Conservation (phyloP, 176 grass and related monocot genomes). For the Urochloa ruziziensis region DNA sequence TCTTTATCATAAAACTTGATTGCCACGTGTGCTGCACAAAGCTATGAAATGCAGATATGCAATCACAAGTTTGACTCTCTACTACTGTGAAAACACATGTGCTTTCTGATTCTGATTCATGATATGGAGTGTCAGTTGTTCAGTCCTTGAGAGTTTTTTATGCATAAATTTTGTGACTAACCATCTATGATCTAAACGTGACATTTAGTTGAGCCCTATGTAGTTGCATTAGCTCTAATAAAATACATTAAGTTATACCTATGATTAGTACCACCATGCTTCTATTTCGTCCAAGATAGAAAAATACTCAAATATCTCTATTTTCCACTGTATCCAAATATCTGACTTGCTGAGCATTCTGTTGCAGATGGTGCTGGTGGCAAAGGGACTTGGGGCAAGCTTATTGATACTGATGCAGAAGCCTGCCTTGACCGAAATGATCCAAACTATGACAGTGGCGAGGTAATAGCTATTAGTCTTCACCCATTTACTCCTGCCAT, state of each 20-base stretch:
- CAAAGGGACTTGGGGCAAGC: conserved; percentile 90
- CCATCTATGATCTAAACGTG: not conserved
- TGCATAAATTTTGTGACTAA: not conserved
- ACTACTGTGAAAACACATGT: not conserved
- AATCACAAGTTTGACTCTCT: not conserved
- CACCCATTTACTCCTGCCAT: not conserved
- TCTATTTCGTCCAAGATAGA: not conserved
- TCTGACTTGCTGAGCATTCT: conserved; percentile 37
- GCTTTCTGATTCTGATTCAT: not conserved
- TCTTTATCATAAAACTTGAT: not conserved
- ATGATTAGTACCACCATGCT: not conserved
- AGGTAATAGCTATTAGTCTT: conserved; percentile 56
- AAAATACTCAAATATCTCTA: not conserved
- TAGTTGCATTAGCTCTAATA: not conserved
- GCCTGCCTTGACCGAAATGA: conserved; percentile 86
- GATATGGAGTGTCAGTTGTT: not conserved
- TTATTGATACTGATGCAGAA: conserved; percentile 70
- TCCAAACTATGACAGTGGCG: conserved; percentile 93
- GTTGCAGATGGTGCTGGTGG: conserved; percentile 91
- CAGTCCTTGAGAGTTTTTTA: not conserved
- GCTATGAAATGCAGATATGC: conserved; percentile 6
- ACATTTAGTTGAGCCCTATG: not conserved
- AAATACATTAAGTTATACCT: not conserved
- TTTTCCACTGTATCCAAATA: not conserved
- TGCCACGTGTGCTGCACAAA: not conserved